Conservation (phyloP, 2,329 filamentous ascomycete species). For the Eutypa lata region DNA sequence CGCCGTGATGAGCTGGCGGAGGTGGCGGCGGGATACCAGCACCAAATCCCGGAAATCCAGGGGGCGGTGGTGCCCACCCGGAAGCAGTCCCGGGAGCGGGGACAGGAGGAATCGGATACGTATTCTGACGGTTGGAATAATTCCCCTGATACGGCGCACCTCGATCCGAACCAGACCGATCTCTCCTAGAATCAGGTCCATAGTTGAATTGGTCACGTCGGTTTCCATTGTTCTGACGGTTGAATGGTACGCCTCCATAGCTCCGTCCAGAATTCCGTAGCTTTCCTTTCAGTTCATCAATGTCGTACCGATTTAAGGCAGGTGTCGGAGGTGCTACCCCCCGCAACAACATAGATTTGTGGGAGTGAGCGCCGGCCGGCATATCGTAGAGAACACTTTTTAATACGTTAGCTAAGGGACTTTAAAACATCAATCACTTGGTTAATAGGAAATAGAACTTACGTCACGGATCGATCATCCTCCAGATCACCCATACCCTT, state of each 20-base stretch:
- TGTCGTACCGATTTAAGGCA: slow-evolving; percentile 71
- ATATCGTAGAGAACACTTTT: slow-evolving; percentile 80
- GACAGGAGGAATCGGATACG: slow-evolving; percentile 24
- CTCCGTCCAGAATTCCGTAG: slow-evolving; percentile 64
- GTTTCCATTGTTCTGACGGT: slow-evolving; percentile 23
- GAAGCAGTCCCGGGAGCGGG: slow-evolving; percentile 25
- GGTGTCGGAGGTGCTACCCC: slow-evolving; percentile 72
- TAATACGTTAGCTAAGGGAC: slow-evolving; percentile 26
- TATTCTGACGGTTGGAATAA: slow-evolving; percentile 43
- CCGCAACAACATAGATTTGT: slow-evolving; percentile 92
- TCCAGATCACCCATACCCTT: slow-evolving; percentile 74
- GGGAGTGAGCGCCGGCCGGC: slow-evolving; percentile 66
- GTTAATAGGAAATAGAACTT: slow-evolving; percentile 35
- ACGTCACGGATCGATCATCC: slow-evolving; percentile 83
- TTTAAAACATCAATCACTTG: slow-evolving; percentile 1
- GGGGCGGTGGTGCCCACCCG: slow-evolving; percentile 36
- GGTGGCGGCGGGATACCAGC: slow-evolving; percentile 37
- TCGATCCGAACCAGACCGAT: slow-evolving; percentile 15
- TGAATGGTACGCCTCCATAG: slow-evolving; percentile 65
- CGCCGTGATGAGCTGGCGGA: slow-evolving; percentile 24
- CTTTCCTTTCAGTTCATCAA: slow-evolving; percentile 68
- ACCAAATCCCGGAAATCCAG: slow-evolving; percentile 34
- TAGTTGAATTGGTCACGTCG: slow-evolving; percentile 29
- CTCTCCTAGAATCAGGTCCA: slow-evolving; percentile 27
- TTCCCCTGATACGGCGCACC: slow-evolving; percentile 30